Evolutionary conservation across 140 eudicot genomes (phyloP).

Genomic region (Oenanthe javanica): DNA sequence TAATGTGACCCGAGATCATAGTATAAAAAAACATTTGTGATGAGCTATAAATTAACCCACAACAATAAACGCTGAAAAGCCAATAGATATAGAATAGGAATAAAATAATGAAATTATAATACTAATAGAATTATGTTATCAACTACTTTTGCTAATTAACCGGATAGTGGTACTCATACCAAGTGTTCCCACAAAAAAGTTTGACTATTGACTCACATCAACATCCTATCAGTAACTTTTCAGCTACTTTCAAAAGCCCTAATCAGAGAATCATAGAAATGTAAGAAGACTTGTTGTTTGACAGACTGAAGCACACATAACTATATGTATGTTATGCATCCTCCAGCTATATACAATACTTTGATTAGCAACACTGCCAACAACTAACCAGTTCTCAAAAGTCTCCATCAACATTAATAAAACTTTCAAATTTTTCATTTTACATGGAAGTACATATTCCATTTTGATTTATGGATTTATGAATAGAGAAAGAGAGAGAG

Average conservation of each 20-base stretch:
- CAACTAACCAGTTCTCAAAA: background rate
- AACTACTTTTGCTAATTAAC: background rate
- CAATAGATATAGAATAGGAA: too few relatives aligned
- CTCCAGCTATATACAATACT: background rate
- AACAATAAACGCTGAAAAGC: too few relatives aligned
- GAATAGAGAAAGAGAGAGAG: background rate
- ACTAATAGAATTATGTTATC: background rate
- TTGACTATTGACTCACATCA: conserved; percentile 11
- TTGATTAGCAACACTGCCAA: conserved; percentile 3
- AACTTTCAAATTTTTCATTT: background rate
- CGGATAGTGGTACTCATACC: background rate
- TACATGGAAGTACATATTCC: conserved; percentile 2
- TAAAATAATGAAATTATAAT: background rate
- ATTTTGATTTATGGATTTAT: background rate
- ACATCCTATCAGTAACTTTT: conserved; percentile 10
- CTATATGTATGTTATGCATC: conserved; percentile 1
- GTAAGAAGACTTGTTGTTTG: conserved; percentile 8
- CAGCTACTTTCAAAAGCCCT: conserved; percentile 5
- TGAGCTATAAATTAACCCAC: too few relatives aligned
- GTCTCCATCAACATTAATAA: conserved; percentile 12
- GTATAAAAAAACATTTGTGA: too few relatives aligned
- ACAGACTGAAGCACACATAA: conserved; percentile 7
- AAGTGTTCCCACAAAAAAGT: background rate
- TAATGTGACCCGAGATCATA: too few relatives aligned
- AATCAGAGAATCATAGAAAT: conserved; percentile 8